Evolutionary conservation across 805 yeast genomes (phyloP), one percentile per base, ranked within the genome.

Genomic region (Vanderwaltozyma tropicalis): DNA sequence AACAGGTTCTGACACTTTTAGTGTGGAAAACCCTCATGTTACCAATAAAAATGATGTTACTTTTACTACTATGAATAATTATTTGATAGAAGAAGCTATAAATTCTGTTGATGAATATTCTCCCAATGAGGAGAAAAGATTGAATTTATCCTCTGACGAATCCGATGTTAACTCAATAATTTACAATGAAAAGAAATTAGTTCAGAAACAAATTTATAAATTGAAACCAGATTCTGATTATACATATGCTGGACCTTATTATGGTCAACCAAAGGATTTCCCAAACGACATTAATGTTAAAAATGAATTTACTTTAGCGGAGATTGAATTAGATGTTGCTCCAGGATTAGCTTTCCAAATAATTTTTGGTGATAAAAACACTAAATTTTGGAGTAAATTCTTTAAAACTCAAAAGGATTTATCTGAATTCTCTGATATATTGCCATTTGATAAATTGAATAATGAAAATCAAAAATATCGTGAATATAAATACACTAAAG

Each of bases 261-360:
- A 64, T 2, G 92, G 83, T 52, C 59, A 59, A 0, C 74, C 80
- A 3, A 83, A 95, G 0, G 53, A 59, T 1, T 53, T 70, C 31
- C 68, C 65, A 1, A 60, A 62, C 32, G 68, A 68, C 22, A 69
- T 71, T 2, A 67, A 62, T 2, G 48, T 48, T 22, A 67, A 69
- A 15, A 66, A 71, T 7, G 86, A 78, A 46, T 72, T 64, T 31
- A 56, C 72, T 5, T 64, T 82, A 25, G 62, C 75, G 4, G 71
- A 71, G 30, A 72, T 69, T 28, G 62, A 61, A 2, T 60, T 83
- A 36, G 61, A 69, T 22, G 87, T 86, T 2, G 89, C 96, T 2
- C 61, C 88, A 12, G 95, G 96, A 1, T 68, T 80, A 0, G 71
- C 86, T 0, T 84, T 69, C 49, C 75, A 73, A 40, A 50, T 88